A percentile compares a stretch with the other conserved stretches of the same genome.
These are phyloP conservation scores for Trypanosomatidae sp. DNA, from an alignment of 208 protist species.

Conservation along the genomic window DNA sequence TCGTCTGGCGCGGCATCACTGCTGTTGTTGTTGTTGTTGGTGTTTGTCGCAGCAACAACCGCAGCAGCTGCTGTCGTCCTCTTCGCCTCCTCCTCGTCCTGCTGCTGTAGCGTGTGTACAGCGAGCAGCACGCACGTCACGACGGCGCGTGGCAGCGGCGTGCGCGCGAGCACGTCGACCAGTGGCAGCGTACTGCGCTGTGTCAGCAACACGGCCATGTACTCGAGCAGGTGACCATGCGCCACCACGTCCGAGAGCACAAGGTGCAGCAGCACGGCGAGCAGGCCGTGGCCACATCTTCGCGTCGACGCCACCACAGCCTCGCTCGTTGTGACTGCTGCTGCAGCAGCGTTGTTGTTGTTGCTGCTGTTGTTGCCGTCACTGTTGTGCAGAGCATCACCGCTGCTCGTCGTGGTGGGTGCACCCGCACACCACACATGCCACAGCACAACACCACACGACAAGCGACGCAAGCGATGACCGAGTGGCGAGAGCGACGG, in stretches of 20 bases:
- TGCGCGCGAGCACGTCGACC: slow-evolving; percentile 19
- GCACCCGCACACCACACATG: too few species aligned
- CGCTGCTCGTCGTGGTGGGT: too few species aligned
- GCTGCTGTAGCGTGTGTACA: slow-evolving; percentile 5
- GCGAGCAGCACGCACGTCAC: slow-evolving; percentile 6
- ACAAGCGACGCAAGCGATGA: slow-evolving; percentile 13
- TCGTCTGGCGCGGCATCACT: slow-evolving; percentile 3
- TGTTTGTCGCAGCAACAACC: not conserved
- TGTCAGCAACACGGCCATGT: slow-evolving; percentile 46
- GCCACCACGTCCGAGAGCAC: too few species aligned
- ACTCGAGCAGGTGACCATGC: slow-evolving; percentile 41
- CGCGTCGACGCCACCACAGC: too few species aligned
- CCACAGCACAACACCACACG: slow-evolving; percentile 34
- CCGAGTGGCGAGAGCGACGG: slow-evolving; percentile 8
- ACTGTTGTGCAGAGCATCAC: too few species aligned
- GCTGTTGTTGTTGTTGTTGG: not conserved
- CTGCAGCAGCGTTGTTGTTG: slow-evolving; percentile 27
- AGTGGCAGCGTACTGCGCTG: slow-evolving; percentile 17
- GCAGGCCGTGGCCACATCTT: too few species aligned
- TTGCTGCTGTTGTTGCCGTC: too few species aligned
- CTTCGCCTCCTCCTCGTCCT: slow-evolving; percentile 4
- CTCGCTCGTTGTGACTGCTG: not conserved
- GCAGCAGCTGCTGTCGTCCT: not conserved
- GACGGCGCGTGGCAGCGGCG: slow-evolving; percentile 11
- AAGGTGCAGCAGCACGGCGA: too few species aligned